Percentiles rank a stretch among this genome's conserved stretches.
Conservation (phyloP, 2,329 filamentous ascomycete species). For the Lasiodiplodia gonubiensis region DNA sequence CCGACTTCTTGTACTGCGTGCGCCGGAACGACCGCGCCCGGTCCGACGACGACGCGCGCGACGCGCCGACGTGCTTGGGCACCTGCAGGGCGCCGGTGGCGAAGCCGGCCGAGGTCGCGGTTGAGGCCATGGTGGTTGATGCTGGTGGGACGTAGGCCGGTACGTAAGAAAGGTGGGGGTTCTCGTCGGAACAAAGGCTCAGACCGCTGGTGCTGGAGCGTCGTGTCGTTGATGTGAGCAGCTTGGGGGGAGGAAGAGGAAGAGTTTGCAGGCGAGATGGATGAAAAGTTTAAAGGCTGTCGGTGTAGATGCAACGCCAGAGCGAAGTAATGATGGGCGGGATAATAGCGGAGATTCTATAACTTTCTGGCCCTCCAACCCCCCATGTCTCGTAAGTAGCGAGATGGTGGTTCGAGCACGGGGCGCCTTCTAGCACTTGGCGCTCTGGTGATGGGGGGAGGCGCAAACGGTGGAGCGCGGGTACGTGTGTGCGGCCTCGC, state of each 20-base stretch:
- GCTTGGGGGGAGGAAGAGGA: neutral
- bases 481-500: constrained; percentile 13
- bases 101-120: neutral
- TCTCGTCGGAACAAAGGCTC: neutral
- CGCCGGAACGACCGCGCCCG: constrained; percentile 24
- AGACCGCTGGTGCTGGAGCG: neutral
- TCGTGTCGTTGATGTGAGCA: neutral
- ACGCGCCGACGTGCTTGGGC: constrained; percentile 1
- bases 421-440: neutral
- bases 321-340: constrained; percentile 20
- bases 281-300: neutral
- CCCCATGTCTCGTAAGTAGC: constrained; percentile 5
- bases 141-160: neutral
- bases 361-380: neutral
- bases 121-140: neutral
- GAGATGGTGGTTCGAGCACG: constrained; percentile 24
- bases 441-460: constrained; percentile 14
- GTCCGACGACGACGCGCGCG: constrained; percentile 8
- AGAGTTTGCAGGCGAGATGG: neutral
- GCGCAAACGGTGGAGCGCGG: neutral
- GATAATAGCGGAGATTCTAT: constrained; percentile 21
- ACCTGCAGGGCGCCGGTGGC: neutral
- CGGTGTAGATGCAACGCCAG: constrained; percentile 8
- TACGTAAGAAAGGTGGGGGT: neutral
- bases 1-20: constrained; percentile 25